Percentiles rank a stretch among this genome's conserved stretches.
phyloP scores from a whole-genome alignment of 106 monocot species.

The Platanthera guangdongensis region DNA sequence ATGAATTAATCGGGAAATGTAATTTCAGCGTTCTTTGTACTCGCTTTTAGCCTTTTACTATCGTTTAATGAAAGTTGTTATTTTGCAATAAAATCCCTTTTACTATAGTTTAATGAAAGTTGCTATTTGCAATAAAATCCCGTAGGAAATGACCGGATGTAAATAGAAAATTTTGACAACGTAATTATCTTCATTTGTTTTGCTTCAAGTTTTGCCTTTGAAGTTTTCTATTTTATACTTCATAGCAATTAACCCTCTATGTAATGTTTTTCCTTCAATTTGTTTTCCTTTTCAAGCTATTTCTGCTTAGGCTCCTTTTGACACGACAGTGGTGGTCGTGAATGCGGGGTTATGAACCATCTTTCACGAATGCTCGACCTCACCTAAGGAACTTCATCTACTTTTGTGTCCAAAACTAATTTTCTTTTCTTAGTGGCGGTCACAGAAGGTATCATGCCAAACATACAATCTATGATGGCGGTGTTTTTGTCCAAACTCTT shows the following conservation, averaged over 20 bases:
- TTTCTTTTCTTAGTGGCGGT: too few relatives aligned
- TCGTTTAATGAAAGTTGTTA: background rate
- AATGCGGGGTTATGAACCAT: too few relatives aligned
- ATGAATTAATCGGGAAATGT: background rate
- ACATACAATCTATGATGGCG: too few relatives aligned
- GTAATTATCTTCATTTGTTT: background rate
- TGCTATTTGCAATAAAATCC: background rate
- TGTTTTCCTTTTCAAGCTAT: background rate
- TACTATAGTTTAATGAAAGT: background rate
- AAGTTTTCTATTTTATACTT: background rate
- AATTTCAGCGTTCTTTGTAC: background rate
- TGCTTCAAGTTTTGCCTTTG: background rate
- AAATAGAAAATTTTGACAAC: background rate
- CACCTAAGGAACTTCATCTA: too few relatives aligned
- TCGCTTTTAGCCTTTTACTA: background rate
- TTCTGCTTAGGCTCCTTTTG: background rate
- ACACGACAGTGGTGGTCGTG: too few relatives aligned
- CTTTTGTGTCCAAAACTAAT: too few relatives aligned
- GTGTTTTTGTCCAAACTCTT: too few relatives aligned
- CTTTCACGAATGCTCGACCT: too few relatives aligned
- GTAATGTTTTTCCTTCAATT: background rate
- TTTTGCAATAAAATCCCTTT: background rate
- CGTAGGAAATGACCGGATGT: background rate
- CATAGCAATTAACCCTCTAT: background rate
- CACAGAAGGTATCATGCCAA: too few relatives aligned